Evolutionary conservation across 2,329 filamentous ascomycete species (phyloP).

Genomic region (Aspergillus pseudoglaucus): DNA sequence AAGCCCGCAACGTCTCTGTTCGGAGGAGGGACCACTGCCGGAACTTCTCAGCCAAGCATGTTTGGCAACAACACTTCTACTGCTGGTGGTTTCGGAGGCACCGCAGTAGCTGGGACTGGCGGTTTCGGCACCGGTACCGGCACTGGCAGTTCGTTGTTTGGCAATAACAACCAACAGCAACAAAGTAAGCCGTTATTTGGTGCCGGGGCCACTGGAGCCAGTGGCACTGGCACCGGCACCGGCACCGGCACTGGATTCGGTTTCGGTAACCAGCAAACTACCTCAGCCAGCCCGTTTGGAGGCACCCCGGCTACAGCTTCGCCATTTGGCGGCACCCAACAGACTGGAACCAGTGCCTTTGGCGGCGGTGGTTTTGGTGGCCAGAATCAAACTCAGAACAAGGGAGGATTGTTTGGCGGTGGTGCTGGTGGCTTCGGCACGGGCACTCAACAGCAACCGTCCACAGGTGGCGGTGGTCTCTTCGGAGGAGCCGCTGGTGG

Average conservation of each 20-base stretch:
- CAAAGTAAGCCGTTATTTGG: constrained; percentile 34
- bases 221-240: constrained; percentile 22
- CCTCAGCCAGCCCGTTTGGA: constrained; percentile 36
- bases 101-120: constrained; percentile 18
- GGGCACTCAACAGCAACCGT: constrained; percentile 38
- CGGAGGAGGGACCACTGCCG: constrained; percentile 22
- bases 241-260: constrained; percentile 29
- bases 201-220: constrained; percentile 18
- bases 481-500: constrained; percentile 25
- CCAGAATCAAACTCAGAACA: constrained; percentile 31
- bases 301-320: constrained; percentile 31
- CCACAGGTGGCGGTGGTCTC: constrained; percentile 35
- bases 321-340: constrained; percentile 39
- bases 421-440: constrained; percentile 32
- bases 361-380: constrained; percentile 34
- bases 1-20: constrained; percentile 38
- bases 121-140: constrained; percentile 25
- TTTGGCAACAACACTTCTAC: constrained; percentile 37
- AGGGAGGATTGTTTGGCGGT: constrained; percentile 29
- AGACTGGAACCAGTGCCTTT: constrained; percentile 33
- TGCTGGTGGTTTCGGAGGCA: constrained; percentile 23
- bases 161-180: constrained; percentile 28
- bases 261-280: constrained; percentile 35
- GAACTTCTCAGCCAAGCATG: constrained; percentile 29
- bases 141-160: constrained; percentile 38